Base-by-base conservation (phyloP, 108 stramenopile species). In the Conticribra weissflogii region DNA sequence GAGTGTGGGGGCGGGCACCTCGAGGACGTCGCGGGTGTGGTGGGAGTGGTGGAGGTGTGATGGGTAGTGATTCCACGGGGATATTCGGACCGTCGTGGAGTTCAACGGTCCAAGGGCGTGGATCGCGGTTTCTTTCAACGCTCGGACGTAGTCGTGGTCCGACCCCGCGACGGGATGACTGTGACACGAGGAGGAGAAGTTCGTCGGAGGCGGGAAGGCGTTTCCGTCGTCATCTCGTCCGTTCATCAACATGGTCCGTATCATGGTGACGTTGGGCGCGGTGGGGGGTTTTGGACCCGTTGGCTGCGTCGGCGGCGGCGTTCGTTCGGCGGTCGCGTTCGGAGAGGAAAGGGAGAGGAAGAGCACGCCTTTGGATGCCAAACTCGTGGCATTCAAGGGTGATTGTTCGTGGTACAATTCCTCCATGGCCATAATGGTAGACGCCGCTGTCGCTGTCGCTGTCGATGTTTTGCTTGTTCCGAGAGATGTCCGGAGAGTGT, bases 251-350 rank as follows among this genome's bases (percentile, higher is more conserved):
- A 90, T 90, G 19, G 83, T 74, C 19, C 78, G 71, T 8, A 90
- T 44, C 76, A 90, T 86, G 25, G 83, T 86, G 33, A 87, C 89
- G 68, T 90, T 86, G 0, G 89, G 89, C 33, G 88, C 69, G n/a
- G n/a, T n/a, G n/a, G n/a, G n/a, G n/a, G n/a, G n/a, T n/a, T n/a
- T n/a, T n/a, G n/a, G n/a, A n/a, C n/a, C n/a, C n/a, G n/a, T n/a
- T n/a, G n/a, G n/a, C n/a, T n/a, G n/a, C n/a, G n/a, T 27, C 51
- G 80, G 3, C 31, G 72, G 31, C 89, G 87, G 87, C 17, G 83
- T 74, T 23, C 78, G 71, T 8, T 87, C 49, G 74, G 87, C 84
- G 25, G 83, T 86, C 45, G 86, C 89, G 68, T 90, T 86, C 1
- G 89, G 89, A 34, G 88, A 66, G 36, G 36, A 41, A 41, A 21